phyloP scores from a whole-genome alignment of 176 grass and related monocot species.

The barley (Hordeum vulgare) region DNA sequence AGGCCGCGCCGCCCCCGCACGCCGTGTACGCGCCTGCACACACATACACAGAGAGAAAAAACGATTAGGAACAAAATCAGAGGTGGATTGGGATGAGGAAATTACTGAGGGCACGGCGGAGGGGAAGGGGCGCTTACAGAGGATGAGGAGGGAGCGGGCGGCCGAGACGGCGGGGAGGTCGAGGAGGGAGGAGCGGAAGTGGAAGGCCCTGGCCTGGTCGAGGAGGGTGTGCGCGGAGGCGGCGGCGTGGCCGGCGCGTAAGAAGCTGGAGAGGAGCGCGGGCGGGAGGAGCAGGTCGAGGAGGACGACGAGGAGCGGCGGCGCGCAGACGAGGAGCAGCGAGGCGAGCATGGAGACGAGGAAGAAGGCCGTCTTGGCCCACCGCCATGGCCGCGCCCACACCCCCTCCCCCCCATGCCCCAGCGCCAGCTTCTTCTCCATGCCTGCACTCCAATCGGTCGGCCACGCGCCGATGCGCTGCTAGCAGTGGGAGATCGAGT shows the following conservation, averaged over 20 bases:
- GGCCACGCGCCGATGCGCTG: no score
- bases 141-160: conserved; percentile 72
- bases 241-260: background rate
- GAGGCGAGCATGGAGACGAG: conserved; percentile 76
- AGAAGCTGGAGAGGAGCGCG: conserved; percentile 54
- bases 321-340: conserved; percentile 94
- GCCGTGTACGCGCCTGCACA: conserved; percentile 53
- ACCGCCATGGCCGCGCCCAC: conserved; percentile 65
- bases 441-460: background rate
- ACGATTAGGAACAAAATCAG: background rate
- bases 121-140: conserved; percentile 28
- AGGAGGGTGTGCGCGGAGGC: background rate
- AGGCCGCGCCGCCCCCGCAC: conserved; percentile 46
- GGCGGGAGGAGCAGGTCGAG: conserved; percentile 86
- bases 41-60: background rate
- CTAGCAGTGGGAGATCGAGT: background rate
- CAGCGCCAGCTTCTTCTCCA: conserved; percentile 66
- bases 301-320: conserved; percentile 77
- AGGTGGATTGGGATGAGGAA: background rate
- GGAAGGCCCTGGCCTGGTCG: conserved; percentile 43
- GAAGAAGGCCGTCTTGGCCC: conserved; percentile 87
- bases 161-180: conserved; percentile 79
- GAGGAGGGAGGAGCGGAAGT: conserved; percentile 60
- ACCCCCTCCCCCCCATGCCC: conserved; percentile 36
- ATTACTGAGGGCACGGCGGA: background rate